phyloP scores from a whole-genome alignment of 169 alveolate species.

The Plasmodium yoelii region DNA sequence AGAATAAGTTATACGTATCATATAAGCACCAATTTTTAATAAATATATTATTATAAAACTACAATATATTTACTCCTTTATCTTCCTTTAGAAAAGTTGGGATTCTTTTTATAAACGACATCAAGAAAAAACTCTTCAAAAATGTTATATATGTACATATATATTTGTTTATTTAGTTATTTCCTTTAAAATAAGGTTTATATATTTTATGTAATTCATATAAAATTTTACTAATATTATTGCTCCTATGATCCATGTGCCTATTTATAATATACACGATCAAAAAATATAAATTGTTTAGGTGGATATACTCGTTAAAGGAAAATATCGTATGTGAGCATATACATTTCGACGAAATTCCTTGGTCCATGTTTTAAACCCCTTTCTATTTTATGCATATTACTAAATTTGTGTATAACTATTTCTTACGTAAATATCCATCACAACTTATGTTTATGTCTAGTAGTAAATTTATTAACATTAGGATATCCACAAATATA shows the following conservation, averaged over 20 bases:
- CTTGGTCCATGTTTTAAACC: not conserved
- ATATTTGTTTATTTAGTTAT: no score
- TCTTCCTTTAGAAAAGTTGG: conserved; percentile 59
- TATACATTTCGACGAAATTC: not conserved
- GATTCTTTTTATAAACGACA: conserved; percentile 60
- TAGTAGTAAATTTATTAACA: conserved; percentile 33
- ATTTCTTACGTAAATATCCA: conserved; percentile 60
- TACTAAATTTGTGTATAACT: not conserved
- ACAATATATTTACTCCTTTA: conserved; percentile 45
- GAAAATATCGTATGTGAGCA: not conserved
- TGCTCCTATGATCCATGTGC: conserved; percentile 76
- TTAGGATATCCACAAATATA: conserved; percentile 47
- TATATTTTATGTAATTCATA: conserved; percentile 2
- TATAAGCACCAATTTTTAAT: not conserved
- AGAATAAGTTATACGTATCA: not conserved
- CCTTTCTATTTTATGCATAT: not conserved
- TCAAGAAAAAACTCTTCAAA: conserved; percentile 65
- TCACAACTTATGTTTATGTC: conserved; percentile 42
- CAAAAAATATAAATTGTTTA: not conserved
- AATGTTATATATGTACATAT: not conserved
- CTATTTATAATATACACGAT: conserved; percentile 7
- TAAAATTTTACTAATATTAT: conserved; percentile 33
- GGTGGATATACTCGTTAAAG: not conserved
- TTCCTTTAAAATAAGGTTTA: conserved; percentile 12
- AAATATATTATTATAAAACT: not conserved